Evolutionary conservation across 176 grass and related monocot genomes (phyloP).

Genomic region (Carex kokanica): DNA sequence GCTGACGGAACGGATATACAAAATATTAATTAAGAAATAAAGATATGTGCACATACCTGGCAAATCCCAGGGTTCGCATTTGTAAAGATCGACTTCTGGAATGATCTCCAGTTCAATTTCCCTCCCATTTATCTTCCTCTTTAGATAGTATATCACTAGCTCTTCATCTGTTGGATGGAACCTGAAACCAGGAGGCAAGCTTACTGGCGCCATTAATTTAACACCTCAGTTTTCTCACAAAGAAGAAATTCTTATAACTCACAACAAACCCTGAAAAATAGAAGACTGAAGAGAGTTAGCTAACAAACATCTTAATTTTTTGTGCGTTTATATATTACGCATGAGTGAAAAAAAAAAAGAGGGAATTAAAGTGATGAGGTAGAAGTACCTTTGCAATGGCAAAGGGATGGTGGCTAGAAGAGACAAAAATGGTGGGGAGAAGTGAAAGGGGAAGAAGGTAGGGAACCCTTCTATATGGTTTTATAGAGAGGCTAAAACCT

Average conservation of each 20-base stretch:
- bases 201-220: constrained; percentile 62
- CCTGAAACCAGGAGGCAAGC: constrained; percentile 86
- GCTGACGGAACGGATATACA: not conserved
- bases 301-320: constrained; percentile 4
- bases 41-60: constrained; percentile 50
- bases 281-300: constrained; percentile 21
- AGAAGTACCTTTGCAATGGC: constrained; percentile 41
- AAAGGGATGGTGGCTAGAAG: constrained; percentile 34
- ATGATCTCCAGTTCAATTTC: constrained; percentile 93
- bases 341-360: constrained; percentile 21
- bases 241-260: constrained; percentile 15
- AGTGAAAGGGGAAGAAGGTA: constrained; percentile 48
- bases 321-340: constrained; percentile 21
- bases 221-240: constrained; percentile 28
- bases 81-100: constrained; percentile 94
- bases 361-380: constrained; percentile 23
- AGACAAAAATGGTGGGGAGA: constrained; percentile 35
- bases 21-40: not conserved
- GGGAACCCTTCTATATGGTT: constrained; percentile 24
- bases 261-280: constrained; percentile 45
- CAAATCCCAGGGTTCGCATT: constrained; percentile 92
- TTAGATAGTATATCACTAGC: constrained; percentile 89
- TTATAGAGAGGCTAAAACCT: constrained; percentile 48
- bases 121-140: constrained; percentile 81
- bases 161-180: constrained; percentile 95